Conservation (phyloP, 768 basidiomycete species). For the Suillus brevipes region DNA sequence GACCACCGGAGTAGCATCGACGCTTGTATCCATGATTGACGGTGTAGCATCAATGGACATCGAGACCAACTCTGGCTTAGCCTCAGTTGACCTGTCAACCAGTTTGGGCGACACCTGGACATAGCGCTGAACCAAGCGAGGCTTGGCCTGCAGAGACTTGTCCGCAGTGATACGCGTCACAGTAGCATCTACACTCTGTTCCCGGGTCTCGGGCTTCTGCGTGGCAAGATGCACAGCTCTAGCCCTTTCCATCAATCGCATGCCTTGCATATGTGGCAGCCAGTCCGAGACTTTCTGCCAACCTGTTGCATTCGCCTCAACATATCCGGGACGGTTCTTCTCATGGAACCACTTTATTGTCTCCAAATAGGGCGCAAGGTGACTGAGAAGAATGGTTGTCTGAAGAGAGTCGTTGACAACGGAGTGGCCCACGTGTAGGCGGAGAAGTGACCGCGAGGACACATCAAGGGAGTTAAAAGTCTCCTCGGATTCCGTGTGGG, state of each 20-base stretch:
- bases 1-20: slow-evolving; percentile 44
- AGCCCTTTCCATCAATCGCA: slow-evolving; percentile 62
- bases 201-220: slow-evolving; percentile 24
- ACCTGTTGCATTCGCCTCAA: slow-evolving; percentile 62
- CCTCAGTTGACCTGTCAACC: slow-evolving; percentile 41
- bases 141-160: slow-evolving; percentile 42
- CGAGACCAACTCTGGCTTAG: slow-evolving; percentile 37
- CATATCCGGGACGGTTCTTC: slow-evolving; percentile 68
- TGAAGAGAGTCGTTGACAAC: slow-evolving; percentile 70
- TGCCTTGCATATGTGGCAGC: slow-evolving; percentile 69
- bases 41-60: slow-evolving; percentile 57
- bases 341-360: slow-evolving; percentile 76
- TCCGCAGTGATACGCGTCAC: slow-evolving; percentile 40
- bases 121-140: slow-evolving; percentile 34
- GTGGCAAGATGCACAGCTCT: slow-evolving; percentile 32
- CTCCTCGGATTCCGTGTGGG: slow-evolving; percentile 44
- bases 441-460: slow-evolving; percentile 66
- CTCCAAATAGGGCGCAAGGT: slow-evolving; percentile 72
- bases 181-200: slow-evolving; percentile 55
- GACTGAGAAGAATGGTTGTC: slow-evolving; percentile 70
- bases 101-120: slow-evolving; percentile 41
- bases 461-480: slow-evolving; percentile 46
- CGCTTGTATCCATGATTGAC: slow-evolving; percentile 40
- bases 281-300: slow-evolving; percentile 73
- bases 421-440: slow-evolving; percentile 76